Conservation (phyloP, 2,329 filamentous ascomycete genomes). For the Colletotrichum siamense region DNA sequence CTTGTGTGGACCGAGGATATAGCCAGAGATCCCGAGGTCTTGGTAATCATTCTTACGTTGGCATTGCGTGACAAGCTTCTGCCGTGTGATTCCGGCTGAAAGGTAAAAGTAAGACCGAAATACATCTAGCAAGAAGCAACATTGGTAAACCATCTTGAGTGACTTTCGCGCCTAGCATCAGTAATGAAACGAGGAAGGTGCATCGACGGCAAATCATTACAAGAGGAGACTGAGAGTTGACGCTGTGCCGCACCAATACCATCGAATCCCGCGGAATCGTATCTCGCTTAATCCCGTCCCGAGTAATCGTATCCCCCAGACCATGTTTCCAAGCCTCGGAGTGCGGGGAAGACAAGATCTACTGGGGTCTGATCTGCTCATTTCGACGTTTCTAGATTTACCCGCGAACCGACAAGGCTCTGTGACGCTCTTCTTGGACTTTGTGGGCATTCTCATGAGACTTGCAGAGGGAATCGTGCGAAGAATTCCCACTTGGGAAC, state of each 20-base stretch:
- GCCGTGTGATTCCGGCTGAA: not conserved
- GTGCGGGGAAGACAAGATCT: not conserved
- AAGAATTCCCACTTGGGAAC: not conserved
- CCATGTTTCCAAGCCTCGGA: not conserved
- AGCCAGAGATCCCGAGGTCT: not conserved
- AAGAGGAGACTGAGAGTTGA: not conserved
- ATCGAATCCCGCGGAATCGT: not conserved
- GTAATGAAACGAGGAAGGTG: not conserved
- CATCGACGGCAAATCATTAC: not conserved
- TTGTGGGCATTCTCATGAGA: not conserved
- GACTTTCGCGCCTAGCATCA: fast-evolving
- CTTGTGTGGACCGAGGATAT: fast-evolving
- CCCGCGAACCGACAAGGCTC: not conserved
- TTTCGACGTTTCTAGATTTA: not conserved
- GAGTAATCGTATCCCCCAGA: not conserved
- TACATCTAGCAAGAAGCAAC: fast-evolving
- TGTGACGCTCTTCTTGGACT: not conserved
- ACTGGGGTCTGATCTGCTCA: not conserved
- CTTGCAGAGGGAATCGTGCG: not conserved
- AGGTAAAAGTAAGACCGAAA: fast-evolving
- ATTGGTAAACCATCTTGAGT: not conserved
- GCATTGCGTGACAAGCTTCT: not conserved
- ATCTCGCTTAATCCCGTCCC: not conserved
- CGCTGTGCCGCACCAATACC: not conserved
- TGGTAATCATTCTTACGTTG: too few species aligned